Evolutionary conservation across 805 yeast genomes (phyloP), one percentile per base, ranked within the genome.

Genomic region (Debaryomyces castellii): DNA sequence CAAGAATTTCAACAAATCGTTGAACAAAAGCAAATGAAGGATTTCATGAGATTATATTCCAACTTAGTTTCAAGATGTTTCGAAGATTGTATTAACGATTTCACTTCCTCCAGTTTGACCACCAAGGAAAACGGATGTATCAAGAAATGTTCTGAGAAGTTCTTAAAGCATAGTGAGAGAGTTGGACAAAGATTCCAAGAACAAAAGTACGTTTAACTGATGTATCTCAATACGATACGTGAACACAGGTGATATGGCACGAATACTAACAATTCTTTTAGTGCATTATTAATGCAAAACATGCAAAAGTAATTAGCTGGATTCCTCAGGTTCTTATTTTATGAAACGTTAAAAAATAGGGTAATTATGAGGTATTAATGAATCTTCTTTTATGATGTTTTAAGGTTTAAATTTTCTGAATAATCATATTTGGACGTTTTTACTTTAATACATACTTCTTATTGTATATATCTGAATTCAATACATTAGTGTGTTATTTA

Each of bases 101-200:
- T 94, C 82, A 94, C 99, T 47, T 89, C 98, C 36, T 83, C 85
- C 64, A 82, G 83, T 63, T 80, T 94, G 64, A 84, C 96, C 51
- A 68, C 82, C 60, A 89, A 87, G 76, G 99, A 94, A 71, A 83
- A 82, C 54, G 61, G 82, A 21, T 94, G 99, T 74, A 81, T 94
- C 51, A 76, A 82, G 77, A 87, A 87, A 70, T 94, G 99, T 69
- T 86, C 97, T 41, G 98, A 92, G 71, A 94, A 94, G 78, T 94
- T 94, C 82, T 80, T 94, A 76, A 94, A 94, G 69, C 98, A 92
- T 77, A 83, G 92, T 69, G 99, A 94, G 76, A 85, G 99, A 68
- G 96, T 94, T 47, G 99, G 99, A 38, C 92, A 87, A 72, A 85
- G 98, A 74, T 94, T 94, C 92, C 98, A 92, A 74, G 99, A 92